Percentiles rank a stretch among this genome's conserved stretches.
phyloP scores from a whole-genome alignment of 2,329 filamentous ascomycete genomes.

The Ophiocordyceps camponoti-leonardi region DNA sequence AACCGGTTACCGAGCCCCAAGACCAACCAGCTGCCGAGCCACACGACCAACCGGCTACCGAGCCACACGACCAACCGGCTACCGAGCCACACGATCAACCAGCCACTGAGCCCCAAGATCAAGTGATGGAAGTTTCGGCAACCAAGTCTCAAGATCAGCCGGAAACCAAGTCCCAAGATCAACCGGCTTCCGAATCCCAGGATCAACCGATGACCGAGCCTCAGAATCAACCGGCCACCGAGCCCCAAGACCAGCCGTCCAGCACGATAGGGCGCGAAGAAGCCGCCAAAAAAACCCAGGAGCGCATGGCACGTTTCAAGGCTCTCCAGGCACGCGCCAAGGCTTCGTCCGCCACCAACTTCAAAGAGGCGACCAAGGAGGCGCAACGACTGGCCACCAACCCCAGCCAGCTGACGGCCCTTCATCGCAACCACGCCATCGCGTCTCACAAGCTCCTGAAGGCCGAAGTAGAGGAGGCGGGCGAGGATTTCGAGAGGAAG shows the following conservation, averaged over 20 bases:
- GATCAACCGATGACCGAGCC: too few relatives aligned
- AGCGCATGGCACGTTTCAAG: slow-evolving; percentile 70
- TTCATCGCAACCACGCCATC: slow-evolving; percentile 75
- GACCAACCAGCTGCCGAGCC: too few relatives aligned
- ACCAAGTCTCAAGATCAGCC: too few relatives aligned
- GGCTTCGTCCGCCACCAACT: slow-evolving; percentile 53
- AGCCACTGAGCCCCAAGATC: slow-evolving; percentile 5
- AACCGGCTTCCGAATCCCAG: too few relatives aligned
- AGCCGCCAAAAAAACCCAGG: slow-evolving; percentile 33
- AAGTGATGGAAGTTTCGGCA: too few relatives aligned
- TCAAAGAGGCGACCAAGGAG: slow-evolving; percentile 72
- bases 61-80: too few relatives aligned
- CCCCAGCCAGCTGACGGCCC: slow-evolving; percentile 54
- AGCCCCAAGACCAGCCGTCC: slow-evolving; percentile 3
- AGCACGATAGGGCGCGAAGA: slow-evolving; percentile 6
- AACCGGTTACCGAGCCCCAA: too few relatives aligned
- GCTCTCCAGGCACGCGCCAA: slow-evolving; percentile 70
- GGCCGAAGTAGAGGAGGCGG: slow-evolving; percentile 68
- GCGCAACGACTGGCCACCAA: slow-evolving; percentile 65
- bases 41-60: slow-evolving; percentile 3
- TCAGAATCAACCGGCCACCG: slow-evolving; percentile 3
- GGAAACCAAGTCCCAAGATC: too few relatives aligned
- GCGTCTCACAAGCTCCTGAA: slow-evolving; percentile 88
- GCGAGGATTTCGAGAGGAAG: slow-evolving; percentile 93
- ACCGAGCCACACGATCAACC: neutral